These are phyloP conservation scores for Cyclotella distinguenda DNA, from an alignment of 108 stramenopile genomes.

Conservation along the genomic window DNA sequence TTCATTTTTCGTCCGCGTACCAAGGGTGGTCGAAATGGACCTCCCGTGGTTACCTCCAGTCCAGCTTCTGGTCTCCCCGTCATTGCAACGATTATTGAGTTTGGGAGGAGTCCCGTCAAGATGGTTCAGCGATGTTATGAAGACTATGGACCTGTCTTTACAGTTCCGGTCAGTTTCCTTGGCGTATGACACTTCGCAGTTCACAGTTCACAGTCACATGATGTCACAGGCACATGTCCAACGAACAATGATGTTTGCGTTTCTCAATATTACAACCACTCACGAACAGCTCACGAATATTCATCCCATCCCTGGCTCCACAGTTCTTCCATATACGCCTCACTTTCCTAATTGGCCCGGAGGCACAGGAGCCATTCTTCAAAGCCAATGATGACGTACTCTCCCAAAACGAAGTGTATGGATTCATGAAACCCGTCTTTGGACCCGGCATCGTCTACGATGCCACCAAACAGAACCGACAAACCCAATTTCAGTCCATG, in stretches of 20 bases:
- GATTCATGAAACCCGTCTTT: slow-evolving; percentile 98
- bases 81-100: slow-evolving; percentile 83
- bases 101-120: slow-evolving; percentile 87
- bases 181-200: not conserved
- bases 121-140: slow-evolving; percentile 85
- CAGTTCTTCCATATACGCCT: slow-evolving; percentile 88
- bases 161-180: slow-evolving; percentile 74
- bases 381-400: slow-evolving; percentile 89
- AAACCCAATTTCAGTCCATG: slow-evolving; percentile 96
- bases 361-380: slow-evolving; percentile 95
- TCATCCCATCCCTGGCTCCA: no score
- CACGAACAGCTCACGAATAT: no score
- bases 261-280: no score
- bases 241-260: no score
- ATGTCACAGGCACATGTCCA: no score
- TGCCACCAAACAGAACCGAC: slow-evolving; percentile 91
- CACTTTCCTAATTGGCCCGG: slow-evolving; percentile 97
- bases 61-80: slow-evolving; percentile 68
- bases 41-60: slow-evolving; percentile 65
- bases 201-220: not conserved
- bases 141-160: slow-evolving; percentile 91
- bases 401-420: slow-evolving; percentile 94
- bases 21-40: slow-evolving; percentile 55
- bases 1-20: slow-evolving; percentile 45
- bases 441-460: slow-evolving; percentile 96